Percentiles rank a stretch among this genome's conserved stretches.
phyloP scores from a whole-genome alignment of 2,329 filamentous ascomycete genomes.

The Chaetomium strumarium region DNA sequence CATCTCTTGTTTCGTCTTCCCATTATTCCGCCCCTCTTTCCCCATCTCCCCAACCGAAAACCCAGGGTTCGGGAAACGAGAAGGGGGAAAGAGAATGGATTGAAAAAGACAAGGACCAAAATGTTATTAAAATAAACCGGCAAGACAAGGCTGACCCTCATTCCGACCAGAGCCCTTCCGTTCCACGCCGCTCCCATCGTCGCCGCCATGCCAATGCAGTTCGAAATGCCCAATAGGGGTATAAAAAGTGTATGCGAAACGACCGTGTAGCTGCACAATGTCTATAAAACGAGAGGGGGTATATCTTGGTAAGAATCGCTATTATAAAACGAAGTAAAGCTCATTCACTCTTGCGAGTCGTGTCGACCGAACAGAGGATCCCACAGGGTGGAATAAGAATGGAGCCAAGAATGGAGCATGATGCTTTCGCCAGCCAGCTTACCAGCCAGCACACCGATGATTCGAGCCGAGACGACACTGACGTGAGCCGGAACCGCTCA shows the following conservation, averaged over 20 bases:
- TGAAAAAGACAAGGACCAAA: background rate
- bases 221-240: too few species aligned
- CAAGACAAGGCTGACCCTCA: background rate
- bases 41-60: background rate
- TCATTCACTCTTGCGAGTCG: background rate
- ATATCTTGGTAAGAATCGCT: background rate
- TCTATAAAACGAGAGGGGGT: background rate
- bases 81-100: background rate
- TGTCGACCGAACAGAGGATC: background rate
- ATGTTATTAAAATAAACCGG: background rate
- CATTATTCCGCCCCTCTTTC: background rate
- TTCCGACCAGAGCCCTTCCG: background rate
- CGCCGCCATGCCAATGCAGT: background rate
- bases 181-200: background rate
- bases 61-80: background rate
- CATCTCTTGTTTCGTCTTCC: background rate
- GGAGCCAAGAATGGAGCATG: too few species aligned
- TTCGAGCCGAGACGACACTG: background rate
- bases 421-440: too few species aligned
- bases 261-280: background rate
- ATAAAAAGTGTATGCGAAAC: background rate
- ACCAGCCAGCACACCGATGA: too few species aligned
- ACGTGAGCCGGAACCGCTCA: slow-evolving; percentile 20
- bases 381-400: too few species aligned
- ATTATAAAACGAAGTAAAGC: background rate